Conservation (phyloP, 2,329 filamentous ascomycete genomes). For the Trichophyton rubrum region DNA sequence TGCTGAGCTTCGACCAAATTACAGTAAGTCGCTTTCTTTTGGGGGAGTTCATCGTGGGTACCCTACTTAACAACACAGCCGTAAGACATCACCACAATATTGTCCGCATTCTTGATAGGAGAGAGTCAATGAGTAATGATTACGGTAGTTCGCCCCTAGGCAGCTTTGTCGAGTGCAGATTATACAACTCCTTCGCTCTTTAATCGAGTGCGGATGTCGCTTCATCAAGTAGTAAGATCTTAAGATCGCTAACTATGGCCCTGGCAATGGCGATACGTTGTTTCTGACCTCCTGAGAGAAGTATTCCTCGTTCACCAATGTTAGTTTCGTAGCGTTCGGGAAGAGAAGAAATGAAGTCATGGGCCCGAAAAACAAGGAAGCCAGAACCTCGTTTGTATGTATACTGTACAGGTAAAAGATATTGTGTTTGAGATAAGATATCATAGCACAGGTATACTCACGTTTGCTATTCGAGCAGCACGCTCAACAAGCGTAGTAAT, state of each 20-base stretch:
- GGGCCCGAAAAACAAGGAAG: constrained; percentile 54
- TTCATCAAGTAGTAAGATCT: constrained; percentile 70
- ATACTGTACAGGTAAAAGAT: no score
- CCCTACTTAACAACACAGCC: constrained; percentile 29
- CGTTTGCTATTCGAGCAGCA: not conserved
- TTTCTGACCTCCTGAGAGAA: constrained; percentile 15
- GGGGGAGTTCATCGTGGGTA: constrained; percentile 23
- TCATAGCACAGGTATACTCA: no score
- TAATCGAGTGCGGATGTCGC: constrained; percentile 69
- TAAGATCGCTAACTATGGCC: constrained; percentile 66
- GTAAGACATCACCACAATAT: constrained; percentile 29
- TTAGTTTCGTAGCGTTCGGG: constrained; percentile 72
- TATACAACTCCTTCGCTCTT: constrained; percentile 75
- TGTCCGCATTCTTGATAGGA: constrained; percentile 29
- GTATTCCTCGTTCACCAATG: constrained; percentile 48
- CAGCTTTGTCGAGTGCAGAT: constrained; percentile 61
- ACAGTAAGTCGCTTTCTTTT: not conserved
- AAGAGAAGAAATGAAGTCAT: constrained; percentile 62
- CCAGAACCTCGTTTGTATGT: no score
- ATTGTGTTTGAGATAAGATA: no score
- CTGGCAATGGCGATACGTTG: constrained; percentile 89
- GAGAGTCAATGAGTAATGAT: constrained; percentile 31
- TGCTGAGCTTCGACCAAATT: not conserved
- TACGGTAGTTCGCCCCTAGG: constrained; percentile 36
- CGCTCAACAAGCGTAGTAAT: constrained; percentile 5